Evolutionary conservation across 108 stramenopile species (phyloP), one percentile per base, ranked within the genome.

Genomic region (Pseudonitzschia multistriata): DNA sequence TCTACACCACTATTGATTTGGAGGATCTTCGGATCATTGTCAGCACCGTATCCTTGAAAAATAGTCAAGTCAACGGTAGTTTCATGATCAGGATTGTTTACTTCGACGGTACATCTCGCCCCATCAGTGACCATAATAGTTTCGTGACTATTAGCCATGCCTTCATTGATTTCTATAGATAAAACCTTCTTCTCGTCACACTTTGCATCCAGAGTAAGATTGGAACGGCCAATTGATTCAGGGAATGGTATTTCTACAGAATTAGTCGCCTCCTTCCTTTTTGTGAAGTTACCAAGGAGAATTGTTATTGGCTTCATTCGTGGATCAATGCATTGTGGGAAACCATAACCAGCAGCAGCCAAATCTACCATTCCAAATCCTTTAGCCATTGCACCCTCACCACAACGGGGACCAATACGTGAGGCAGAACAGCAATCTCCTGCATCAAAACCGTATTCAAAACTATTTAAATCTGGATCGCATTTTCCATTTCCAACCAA

Each of bases 371-470:
- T 35, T 17, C 29, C 29, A 55, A 55, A 55, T 13, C 13, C 0
- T 30, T 55, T n/a, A 14, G 5, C 30, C 0, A 55, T 5, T 24
- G 22, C 27, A 7, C 22, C 54, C 22, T 34, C 15, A n/a, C 57
- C 57, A 59, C 57, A 59, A n/a, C 19, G 8, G 57, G 29, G 57
- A 30, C 3, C 1, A 34, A 19, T 19, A 33, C 57, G 35, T 21
- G 57, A 34, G n/a, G 31, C 31, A 33, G 57, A 14, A 0, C 57
- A 59, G 19, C 57, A 59, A 59, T 59, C 57, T 15, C 57, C 57
- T 17, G 33, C 57, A 59, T 59, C 57, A 15, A 34, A 59, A 14
- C 35, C 33, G 19, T 19, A 59, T 0, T 34, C 13, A 59, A 35
- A 59, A 15, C 13, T 59, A 33, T 59, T 59, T 5, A 59, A 59